phyloP scores from a whole-genome alignment of 371 early-diverging fungal genomes.

The Mucor mucedo region DNA sequence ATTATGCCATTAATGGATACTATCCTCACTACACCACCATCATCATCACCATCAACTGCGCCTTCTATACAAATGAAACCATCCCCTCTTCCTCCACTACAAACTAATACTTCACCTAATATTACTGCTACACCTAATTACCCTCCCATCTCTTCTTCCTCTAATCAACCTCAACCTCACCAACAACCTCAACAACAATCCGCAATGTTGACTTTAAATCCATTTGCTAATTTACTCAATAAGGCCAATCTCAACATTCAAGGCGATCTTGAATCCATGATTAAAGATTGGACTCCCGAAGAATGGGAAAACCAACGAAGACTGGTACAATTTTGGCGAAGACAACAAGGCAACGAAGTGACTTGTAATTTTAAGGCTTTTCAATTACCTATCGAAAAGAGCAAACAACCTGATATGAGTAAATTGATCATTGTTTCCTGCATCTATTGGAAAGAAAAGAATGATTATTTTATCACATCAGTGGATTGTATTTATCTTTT shows the following conservation, averaged over 20 bases:
- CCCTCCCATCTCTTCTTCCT: background rate
- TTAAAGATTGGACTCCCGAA: slow-evolving; percentile 61
- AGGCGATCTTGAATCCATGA: slow-evolving; percentile 68
- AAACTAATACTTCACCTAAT: background rate
- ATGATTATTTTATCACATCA: slow-evolving; percentile 78
- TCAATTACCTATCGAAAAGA: slow-evolving; percentile 50
- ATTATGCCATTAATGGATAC: slow-evolving; percentile 17
- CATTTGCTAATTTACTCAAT: slow-evolving; percentile 66
- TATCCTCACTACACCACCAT: slow-evolving; percentile 1
- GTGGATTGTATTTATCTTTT: slow-evolving; percentile 80
- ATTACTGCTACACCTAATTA: background rate
- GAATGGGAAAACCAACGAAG: slow-evolving; percentile 72
- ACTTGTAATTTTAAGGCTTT: slow-evolving; percentile 67
- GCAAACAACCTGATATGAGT: slow-evolving; percentile 30
- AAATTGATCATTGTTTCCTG: slow-evolving; percentile 72
- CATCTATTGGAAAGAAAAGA: slow-evolving; percentile 77
- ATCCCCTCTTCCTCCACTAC: slow-evolving; percentile 8
- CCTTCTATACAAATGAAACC: slow-evolving; percentile 15
- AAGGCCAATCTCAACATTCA: slow-evolving; percentile 72
- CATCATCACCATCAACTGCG: slow-evolving; percentile 1
- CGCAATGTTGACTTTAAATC: slow-evolving; percentile 30
- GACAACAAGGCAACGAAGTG: slow-evolving; percentile 63
- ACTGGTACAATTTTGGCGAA: slow-evolving; percentile 75
- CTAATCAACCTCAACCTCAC: background rate
- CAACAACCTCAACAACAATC: slow-evolving; percentile 13